Conservation (phyloP, 306 rosid species). For the Ceratonia siliqua region DNA sequence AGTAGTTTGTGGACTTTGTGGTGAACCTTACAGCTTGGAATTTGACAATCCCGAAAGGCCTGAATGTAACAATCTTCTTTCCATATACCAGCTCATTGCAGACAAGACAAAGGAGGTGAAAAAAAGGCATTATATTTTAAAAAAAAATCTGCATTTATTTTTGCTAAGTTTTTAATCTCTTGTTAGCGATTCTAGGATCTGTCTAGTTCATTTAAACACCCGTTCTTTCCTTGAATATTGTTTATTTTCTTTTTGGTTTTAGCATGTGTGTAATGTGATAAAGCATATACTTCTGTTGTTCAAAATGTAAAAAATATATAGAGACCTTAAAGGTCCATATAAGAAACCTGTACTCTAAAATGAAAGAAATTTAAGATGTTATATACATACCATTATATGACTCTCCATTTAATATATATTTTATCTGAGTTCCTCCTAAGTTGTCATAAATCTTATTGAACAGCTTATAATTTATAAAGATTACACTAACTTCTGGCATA, state of each 20-base stretch:
- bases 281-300: neutral
- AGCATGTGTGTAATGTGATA: neutral
- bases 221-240: neutral
- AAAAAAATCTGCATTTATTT: neutral
- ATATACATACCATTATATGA: neutral
- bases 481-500: neutral
- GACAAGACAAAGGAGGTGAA: conserved; percentile 86
- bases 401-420: neutral
- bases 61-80: conserved; percentile 92
- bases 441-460: no score
- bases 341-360: neutral
- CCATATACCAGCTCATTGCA: conserved; percentile 79
- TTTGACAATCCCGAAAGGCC: conserved; percentile 93
- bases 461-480: no score
- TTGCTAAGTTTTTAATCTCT: conserved; percentile 6
- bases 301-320: neutral
- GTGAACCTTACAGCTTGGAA: conserved; percentile 68
- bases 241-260: conserved; percentile 1
- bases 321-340: neutral
- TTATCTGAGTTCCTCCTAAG: no score
- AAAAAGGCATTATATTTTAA: conserved; percentile 17
- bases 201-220: conserved; percentile 18
- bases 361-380: neutral
- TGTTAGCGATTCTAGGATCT: conserved; percentile 18
- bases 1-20: conserved; percentile 30